Base-by-base conservation (phyloP, 768 basidiomycete species). In the Trametes punicea region DNA sequence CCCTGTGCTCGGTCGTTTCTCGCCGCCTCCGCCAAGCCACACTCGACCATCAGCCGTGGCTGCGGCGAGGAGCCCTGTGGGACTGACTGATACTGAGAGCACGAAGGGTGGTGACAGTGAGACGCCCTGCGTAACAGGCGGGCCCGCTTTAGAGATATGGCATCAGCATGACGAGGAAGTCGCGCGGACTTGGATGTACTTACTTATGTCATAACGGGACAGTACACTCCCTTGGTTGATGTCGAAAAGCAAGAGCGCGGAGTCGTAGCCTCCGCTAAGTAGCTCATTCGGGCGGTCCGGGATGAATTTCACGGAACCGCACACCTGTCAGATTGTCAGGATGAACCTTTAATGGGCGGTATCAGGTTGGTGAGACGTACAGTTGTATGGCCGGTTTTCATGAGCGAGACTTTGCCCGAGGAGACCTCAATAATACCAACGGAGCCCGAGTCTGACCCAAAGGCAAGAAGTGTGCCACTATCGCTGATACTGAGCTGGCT, bases 231-330 rank as follows among this genome's bases (percentile, higher is more conserved):
- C 77, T 69, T 81, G 81, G 13, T 63, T 62, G 55, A 79, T 79
- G 62, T 91, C 87, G 63, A 82, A 85, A 64, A 93, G 90, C 13
- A 88, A 66, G 23, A 93, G 62, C 3, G 75, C 71, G 36, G 76
- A 80, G 62, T 93, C 91, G 63, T 87, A 92, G 2, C 90, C 90
- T 5, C 83, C 89, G 57, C 86, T 90, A 21, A 93, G 76, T 11
- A 90, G 64, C 67, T 93, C 91, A 39, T 74, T 77, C 3, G 87
- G 82, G 21, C 88, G 76, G 65, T 79, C 79, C 6, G 88, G 85
- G 56, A 93, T 81, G 66, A 90, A 92, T 56, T 74, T 80, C 34
- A 87, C 82, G 16, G 79, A 77, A 10, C 81, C 83, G 44, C 87
- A 89, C 11, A 93, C 81, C 90, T 92, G 63, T 8, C 31, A 57